Base-by-base conservation (phyloP, 2,329 filamentous ascomycete species). In the Pseudogymnoascus sp. region DNA sequence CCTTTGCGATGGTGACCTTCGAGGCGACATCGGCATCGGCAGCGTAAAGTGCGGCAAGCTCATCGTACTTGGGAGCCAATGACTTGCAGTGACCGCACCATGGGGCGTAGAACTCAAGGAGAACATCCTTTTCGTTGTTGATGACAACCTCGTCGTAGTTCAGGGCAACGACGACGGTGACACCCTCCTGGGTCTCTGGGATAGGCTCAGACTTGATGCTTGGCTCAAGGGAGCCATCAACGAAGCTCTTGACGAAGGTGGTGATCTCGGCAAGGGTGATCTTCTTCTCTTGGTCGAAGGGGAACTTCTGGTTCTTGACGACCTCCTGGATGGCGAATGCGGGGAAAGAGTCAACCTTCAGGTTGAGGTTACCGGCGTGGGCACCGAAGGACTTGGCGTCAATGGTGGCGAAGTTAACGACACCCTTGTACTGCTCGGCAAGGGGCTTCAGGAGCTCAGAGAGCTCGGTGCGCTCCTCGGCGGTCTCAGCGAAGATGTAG, bases 11-110 rank as follows among this genome's bases (percentile, higher is more conserved):
- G 71, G 94, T 82, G 64, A 99, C 90, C 79, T 91, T 87, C 79
- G 87, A 82, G 76, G 90, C 89, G 78, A 87, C 89, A 70, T 90
- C 87, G 80, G 88, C 81, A 85, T 85, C 70, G 79, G 83, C 77
- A 84, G 85, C 82, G 80, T 91, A 97, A 64, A 86, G 82, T 64
- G 82, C 77, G 62, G 85, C 94, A 64, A 99, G 89, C 77, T 97
- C 91, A 67, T 99, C 94, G 78, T 97, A 99, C 77, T 96, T 88
- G 72, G 94, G 94, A 63, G 94, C 93, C 66, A 99, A 88, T 77
- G 86, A 92, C 86, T 97, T 97, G 91, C 94, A 99, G 86, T 99
- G 94, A 71, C 94, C 94, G 76, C 94, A 99, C 94, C 94, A 99
- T 67, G 94, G 94, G 64, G 94, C 94, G 81, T 99, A 99, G 82